Evolutionary conservation across 2,329 filamentous ascomycete species (phyloP), one percentile per base, ranked within the genome.

Genomic region (Hypoxylon sp.): DNA sequence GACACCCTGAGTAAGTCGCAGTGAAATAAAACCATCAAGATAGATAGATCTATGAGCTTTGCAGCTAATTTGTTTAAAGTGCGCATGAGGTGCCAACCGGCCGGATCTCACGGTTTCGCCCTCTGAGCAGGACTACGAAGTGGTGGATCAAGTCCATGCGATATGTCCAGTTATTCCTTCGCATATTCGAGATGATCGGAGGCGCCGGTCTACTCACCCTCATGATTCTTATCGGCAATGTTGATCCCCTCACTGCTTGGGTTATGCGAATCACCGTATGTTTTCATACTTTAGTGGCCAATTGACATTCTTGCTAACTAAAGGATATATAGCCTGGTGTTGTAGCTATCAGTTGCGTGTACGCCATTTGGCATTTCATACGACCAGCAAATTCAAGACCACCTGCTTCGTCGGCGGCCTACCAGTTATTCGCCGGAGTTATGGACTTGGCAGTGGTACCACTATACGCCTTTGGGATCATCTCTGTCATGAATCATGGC

Each of bases 351-450:
- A 90, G 94, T 77, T 90, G 88, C 14, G 75, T 90, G 17, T 98
- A 98, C 79, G 92, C 87, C 46, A 86, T 97, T 67, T 96, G 92
- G 75, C 94, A 98, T 78, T 88, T 97, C 42, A 84, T 88, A 13
- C 88, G 92, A 33, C 88, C 90, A 39, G 87, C 92, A 0, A 89
- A 88, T 52, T 87, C 85, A 48, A 89, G 94, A 56, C 90, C 94
- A 0, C 90, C 95, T 0, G 91, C 85, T 3, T 97, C 93, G 22
- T 93, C 94, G 17, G 91, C 93, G 13, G 95, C 93, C 70, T 98
- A 98, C 80, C 94, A 97, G 80, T 82, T 96, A 63, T 98, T 98
- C 78, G 89, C 94, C 2, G 85, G 88, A 10, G 82, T 94, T 47
- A 87, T 92, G 46, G 95, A 98, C 78, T 75, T 89, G 13, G 82